These are phyloP conservation scores for Talaromyces ruber DNA, from an alignment of 495 filamentous ascomycete species.

Conservation along the genomic window DNA sequence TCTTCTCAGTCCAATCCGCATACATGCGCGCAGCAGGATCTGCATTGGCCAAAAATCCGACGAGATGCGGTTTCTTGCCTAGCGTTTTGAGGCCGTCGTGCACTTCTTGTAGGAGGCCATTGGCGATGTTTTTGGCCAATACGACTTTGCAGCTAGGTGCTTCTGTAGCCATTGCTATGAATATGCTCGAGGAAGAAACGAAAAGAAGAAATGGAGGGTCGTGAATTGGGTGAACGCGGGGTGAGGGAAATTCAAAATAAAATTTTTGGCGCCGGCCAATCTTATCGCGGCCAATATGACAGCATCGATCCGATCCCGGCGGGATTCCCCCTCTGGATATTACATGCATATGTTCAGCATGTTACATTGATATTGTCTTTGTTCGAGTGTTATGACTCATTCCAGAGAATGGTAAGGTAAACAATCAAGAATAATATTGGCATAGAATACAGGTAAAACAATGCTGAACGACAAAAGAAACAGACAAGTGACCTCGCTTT, in stretches of 20 bases:
- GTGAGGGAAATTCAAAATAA: not conserved
- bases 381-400: too few relatives aligned
- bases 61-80: constrained; percentile 62
- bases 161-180: constrained; percentile 32
- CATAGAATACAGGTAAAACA: not conserved
- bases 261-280: constrained; percentile 4
- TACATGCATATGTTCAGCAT: too few relatives aligned
- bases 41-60: constrained; percentile 84
- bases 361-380: not conserved
- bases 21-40: constrained; percentile 90
- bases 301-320: constrained; percentile 6
- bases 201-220: not conserved
- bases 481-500: not conserved
- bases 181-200: not conserved
- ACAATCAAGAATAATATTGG: not conserved
- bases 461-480: not conserved
- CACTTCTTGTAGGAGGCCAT: constrained; percentile 70
- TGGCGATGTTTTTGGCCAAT: constrained; percentile 74
- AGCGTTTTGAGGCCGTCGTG: constrained; percentile 59
- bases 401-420: not conserved
- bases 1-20: constrained; percentile 95
- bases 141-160: constrained; percentile 68
- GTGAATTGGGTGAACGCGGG: not conserved
- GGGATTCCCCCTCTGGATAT: not conserved
- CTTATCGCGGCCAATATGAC: not conserved